Evolutionary conservation across 352 stramenopile species (phyloP).

Genomic region (Labyrinthula sp.): DNA sequence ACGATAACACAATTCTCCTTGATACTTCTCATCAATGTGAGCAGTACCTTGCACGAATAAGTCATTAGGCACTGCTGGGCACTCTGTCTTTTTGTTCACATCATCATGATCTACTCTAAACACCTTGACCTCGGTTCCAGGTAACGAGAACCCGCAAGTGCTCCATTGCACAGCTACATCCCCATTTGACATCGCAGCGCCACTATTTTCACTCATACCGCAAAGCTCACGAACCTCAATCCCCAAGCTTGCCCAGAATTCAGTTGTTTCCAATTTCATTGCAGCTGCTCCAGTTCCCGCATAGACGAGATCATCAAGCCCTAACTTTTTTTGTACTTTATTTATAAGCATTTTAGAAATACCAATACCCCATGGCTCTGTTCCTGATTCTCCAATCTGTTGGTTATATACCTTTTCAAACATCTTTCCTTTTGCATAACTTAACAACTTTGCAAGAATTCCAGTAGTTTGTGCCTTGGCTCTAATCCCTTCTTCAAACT

Average conservation of each 20-base stretch:
- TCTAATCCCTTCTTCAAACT: slow-evolving; percentile 42
- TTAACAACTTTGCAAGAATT: slow-evolving; percentile 65
- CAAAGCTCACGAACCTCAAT: slow-evolving; percentile 29
- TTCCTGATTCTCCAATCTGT: slow-evolving; percentile 58
- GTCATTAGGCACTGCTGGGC: slow-evolving; percentile 11
- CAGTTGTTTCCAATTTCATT: slow-evolving; percentile 32
- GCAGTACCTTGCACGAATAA: too few relatives aligned
- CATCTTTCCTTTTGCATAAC: slow-evolving; percentile 55
- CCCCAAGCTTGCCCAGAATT: slow-evolving; percentile 36
- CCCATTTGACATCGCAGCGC: slow-evolving; percentile 4
- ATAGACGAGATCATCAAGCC: slow-evolving; percentile 30
- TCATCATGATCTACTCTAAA: neutral
- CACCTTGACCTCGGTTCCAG: slow-evolving; percentile 17
- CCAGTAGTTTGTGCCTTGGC: slow-evolving; percentile 44
- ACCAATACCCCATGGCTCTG: slow-evolving; percentile 46
- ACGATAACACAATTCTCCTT: slow-evolving; percentile 77
- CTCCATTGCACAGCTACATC: slow-evolving; percentile 3
- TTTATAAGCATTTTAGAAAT: slow-evolving; percentile 31
- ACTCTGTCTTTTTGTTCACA: slow-evolving; percentile 2
- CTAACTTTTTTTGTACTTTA: slow-evolving; percentile 34
- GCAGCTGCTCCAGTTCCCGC: slow-evolving; percentile 35
- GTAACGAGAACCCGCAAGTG: slow-evolving; percentile 5
- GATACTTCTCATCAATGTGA: slow-evolving; percentile 59
- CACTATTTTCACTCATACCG: slow-evolving; percentile 11
- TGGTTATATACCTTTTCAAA: slow-evolving; percentile 37